Evolutionary conservation across 306 rosid species (phyloP), one percentile per base, ranked within the genome.

Genomic region (Lathyrus sativus): DNA sequence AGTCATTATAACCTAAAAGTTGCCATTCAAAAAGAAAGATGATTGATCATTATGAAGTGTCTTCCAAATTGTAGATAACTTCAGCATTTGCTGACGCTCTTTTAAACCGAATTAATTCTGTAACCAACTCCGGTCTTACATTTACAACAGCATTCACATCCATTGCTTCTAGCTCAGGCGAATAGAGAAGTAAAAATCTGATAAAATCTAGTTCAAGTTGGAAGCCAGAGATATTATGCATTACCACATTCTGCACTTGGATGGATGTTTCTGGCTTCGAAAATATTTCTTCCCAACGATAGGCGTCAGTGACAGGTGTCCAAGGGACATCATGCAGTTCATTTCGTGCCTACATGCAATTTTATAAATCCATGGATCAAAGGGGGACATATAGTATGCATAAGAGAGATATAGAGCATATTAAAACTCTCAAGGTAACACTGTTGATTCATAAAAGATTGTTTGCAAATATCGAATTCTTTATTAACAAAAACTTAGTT

Each of bases 31-130:
- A 29, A 29, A 29, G 33, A 29, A 29, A 4, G 4, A 29, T 3
- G 29, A 29, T 0, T 3, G 5, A 43, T 42, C 6, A 42, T 3
- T 42, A 11, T 12, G 13, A 2, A 41, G n/a, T 10, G 6, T 43
- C 48, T 12, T 43, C 48, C 48, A 1, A 0, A 4, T 29, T 5
- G 6, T 29, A 43, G 12, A 43, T 43, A 43, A 43, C 77, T 78
- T 84, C 86, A 45, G 91, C 88, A 24, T 29, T 62, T 9, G 2
- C 75, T 3, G 91, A 88, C 63, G 79, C 77, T 75, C 91, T 78
- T 72, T 76, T 76, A 29, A 68, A 86, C 56, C 72, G 76, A 68
- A 86, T 43, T 37, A 86, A 45, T 61, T 76, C 72, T 75, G 71
- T 84, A 14, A 66, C 67, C 45, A 86, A 49, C 24, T 74, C 85